Percentiles rank a stretch among this genome's conserved stretches.
Evolutionary conservation across 2,329 filamentous ascomycete genomes (phyloP).

Genomic region (Dryadomyces quercivorus): DNA sequence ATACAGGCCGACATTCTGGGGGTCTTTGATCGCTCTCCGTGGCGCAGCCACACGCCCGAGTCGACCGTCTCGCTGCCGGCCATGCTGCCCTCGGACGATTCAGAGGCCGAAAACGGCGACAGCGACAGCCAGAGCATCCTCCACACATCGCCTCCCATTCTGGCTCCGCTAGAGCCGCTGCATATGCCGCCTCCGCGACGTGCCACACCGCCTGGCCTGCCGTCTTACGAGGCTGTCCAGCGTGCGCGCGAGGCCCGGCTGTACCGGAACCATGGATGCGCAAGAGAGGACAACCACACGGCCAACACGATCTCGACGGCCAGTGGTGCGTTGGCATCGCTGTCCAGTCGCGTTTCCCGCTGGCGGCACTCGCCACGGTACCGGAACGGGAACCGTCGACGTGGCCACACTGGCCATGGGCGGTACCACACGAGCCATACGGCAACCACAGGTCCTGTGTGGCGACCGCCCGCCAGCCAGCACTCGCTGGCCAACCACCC

Average conservation of each 20-base stretch:
- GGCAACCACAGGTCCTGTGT: slow-evolving; percentile 1
- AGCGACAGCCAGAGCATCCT: neutral
- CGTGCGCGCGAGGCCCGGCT: slow-evolving; percentile 1
- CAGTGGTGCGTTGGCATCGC: neutral
- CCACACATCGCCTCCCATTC: neutral
- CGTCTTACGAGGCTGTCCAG: slow-evolving; percentile 9
- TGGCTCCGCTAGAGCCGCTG: slow-evolving; percentile 5
- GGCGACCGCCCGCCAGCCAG: slow-evolving; percentile 12
- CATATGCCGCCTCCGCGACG: slow-evolving; percentile 7
- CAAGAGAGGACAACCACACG: no score
- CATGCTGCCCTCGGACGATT: no score
- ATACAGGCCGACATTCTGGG: neutral
- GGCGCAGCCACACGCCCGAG: neutral
- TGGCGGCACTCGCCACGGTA: neutral
- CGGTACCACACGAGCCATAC: neutral
- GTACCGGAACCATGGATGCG: neutral
- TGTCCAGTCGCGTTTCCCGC: neutral
- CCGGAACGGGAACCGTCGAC: neutral
- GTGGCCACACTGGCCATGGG: neutral
- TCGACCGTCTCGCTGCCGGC: neutral
- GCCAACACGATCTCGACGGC: no score
- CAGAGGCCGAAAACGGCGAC: neutral
- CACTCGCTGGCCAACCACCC: slow-evolving; percentile 10
- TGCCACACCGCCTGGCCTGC: slow-evolving; percentile 11
- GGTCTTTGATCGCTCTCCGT: neutral